These are phyloP conservation scores for Penicillium atrosanguineum DNA, from an alignment of 495 filamentous ascomycete genomes.

Conservation along the genomic window DNA sequence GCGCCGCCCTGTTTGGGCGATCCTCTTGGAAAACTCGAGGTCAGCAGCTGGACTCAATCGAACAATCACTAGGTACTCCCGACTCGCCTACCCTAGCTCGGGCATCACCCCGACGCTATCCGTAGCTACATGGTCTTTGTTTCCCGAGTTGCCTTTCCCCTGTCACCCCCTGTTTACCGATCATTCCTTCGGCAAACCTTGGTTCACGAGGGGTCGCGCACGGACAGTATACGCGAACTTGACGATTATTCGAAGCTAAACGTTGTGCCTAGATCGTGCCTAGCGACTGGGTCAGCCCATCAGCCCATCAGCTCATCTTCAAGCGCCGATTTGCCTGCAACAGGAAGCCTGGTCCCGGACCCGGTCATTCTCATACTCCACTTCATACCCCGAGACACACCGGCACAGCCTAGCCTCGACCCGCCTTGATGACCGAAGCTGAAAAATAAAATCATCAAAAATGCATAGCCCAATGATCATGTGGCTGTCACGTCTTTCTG, in stretches of 20 bases:
- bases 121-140: conserved; percentile 7
- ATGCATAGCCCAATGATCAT: conserved; percentile 5
- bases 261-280: conserved; percentile 24
- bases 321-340: conserved; percentile 9
- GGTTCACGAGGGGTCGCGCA: conserved; percentile 20
- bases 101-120: conserved; percentile 11
- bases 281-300: conserved; percentile 12
- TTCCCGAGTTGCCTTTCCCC: conserved; percentile 11
- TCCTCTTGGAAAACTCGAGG: conserved; percentile 1
- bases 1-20: conserved; percentile 5
- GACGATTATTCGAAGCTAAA: conserved; percentile 19
- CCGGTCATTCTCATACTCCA: not conserved
- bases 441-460: conserved; percentile 7
- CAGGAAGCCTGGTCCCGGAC: not conserved
- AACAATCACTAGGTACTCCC: not conserved
- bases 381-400: conserved; percentile 6
- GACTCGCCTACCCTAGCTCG: not conserved
- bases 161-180: not conserved
- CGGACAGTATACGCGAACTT: conserved; percentile 22
- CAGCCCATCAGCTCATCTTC: conserved; percentile 8
- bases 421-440: conserved; percentile 8
- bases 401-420: conserved; percentile 8
- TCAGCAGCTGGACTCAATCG: not conserved
- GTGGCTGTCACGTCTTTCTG: conserved; percentile 13
- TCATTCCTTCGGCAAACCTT: conserved; percentile 1